Evolutionary conservation across 345 rosid species (phyloP), one percentile per base, ranked within the genome.

Genomic region (Murraya koenigii): DNA sequence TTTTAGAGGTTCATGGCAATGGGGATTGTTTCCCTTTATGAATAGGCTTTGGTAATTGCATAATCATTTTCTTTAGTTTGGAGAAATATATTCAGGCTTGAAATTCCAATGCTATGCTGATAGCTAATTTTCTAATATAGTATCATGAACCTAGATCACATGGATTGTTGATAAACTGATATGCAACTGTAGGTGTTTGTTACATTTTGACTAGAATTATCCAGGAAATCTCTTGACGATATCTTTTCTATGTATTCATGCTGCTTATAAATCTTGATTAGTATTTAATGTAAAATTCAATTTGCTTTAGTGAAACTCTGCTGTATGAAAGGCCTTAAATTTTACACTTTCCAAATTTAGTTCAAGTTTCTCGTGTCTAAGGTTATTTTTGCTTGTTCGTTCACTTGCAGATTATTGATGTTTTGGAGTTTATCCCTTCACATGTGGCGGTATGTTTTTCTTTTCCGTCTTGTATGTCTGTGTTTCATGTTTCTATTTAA

Each of bases 341-440:
- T 33, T 59, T 11, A 36, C 0, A 66, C 79, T 64, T 73, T 61
- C 76, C 3, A 25, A 22, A 35, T 65, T 44, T 56, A 23, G 28
- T 79, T 41, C 73, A 25, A 60, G 69, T 32, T 74, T 47, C 41
- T 55, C n/a, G 30, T 26, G 38, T 71, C 78, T 82, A 71, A 80
- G 69, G 78, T 59, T 70, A 17, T 9, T 81, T 78, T 4, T 71
- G 77, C 17, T 76, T 64, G 78, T 41, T 78, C 17, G 3, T 5
- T 44, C 49, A 3, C 71, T 76, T 85, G 86, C 97, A 96, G 99
- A 85, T 94, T 49, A 80, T 96, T 79, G 97, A 96, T 87, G 99
- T 91, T 84, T 82, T 96, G 89, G 92, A 91, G 80, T 88, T 94
- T 68, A 77, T 87, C 55, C 98, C 98, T 83, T 86, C 99, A 44